Evolutionary conservation across 257 asterid genomes (phyloP), one percentile per base, ranked within the genome.

Genomic region (Echium plantagineum): DNA sequence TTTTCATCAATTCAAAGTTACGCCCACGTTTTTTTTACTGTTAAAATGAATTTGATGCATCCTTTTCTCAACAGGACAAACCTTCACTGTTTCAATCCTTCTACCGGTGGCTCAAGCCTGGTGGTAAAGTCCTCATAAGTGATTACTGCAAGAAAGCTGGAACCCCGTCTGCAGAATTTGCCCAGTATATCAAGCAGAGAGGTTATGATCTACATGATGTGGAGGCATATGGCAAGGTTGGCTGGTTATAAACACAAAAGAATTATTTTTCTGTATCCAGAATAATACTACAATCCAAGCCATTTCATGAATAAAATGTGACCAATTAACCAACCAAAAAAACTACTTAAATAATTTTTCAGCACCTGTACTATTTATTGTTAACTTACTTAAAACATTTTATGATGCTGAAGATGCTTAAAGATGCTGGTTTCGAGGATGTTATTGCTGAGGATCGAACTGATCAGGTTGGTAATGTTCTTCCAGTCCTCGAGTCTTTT

Each of bases 21-120:
- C 32, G 5, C 2, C 5, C 32, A 2, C 2, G 7, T 6, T 28
- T 28, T 28, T 28, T 28, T 28, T 3, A 28, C 32, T 28, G 32
- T 4, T 6, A 28, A 28, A 42, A 9, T 42, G 49, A 42, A 42
- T 42, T 10, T 17, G 12, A 4, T 2, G 17, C 3, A 42, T 13
- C 58, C 42, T 59, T 38, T 57, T 72, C 55, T 42, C 49, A 42
- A 12, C 91, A 93, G 99, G 99, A 93, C 82, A 93, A 93, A 70
- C 95, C 94, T 24, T 79, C 96, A 35, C 64, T 93, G 19, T 93
- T 93, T 81, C 83, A 78, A 68, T 82, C 87, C 15, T 93, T 93
- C 83, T 80, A 84, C 89, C 83, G 83, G 77, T 93, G 99, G 99
- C 78, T 93, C 78, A 89, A 86, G 76, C 99, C 99, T 3, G 97